phyloP scores from a whole-genome alignment of 1,284 basidiomycete genomes.

The Tremellales sp. region DNA sequence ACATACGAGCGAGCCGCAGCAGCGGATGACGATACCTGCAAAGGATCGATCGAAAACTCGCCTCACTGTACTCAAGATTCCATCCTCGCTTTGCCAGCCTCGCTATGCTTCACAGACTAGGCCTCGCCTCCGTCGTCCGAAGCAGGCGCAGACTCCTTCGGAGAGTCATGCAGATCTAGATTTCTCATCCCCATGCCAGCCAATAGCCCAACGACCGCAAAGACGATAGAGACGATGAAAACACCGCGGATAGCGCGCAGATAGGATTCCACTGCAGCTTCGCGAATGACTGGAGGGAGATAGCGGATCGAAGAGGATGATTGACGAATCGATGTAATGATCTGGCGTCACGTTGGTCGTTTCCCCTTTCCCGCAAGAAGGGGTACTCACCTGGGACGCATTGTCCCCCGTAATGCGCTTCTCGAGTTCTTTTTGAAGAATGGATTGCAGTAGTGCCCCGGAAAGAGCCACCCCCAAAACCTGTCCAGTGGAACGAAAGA shows the following conservation, averaged over 20 bases:
- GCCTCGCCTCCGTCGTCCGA: too few species aligned
- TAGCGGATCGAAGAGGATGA: constrained; percentile 72
- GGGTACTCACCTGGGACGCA: constrained; percentile 60
- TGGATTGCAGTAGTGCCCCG: constrained; percentile 71
- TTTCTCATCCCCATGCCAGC: constrained; percentile 36
- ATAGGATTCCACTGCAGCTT: constrained; percentile 77
- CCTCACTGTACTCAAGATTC: too few species aligned
- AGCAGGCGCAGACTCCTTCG: too few species aligned
- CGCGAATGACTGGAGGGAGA: constrained; percentile 59
- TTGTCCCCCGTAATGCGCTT: constrained; percentile 68
- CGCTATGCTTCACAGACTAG: too few species aligned
- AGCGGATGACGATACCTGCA: too few species aligned
- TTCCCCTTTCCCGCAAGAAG: background rate
- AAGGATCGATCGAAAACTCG: too few species aligned
- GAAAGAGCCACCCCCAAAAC: constrained; percentile 82
- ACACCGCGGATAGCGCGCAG: constrained; percentile 75
- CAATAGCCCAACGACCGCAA: constrained; percentile 29
- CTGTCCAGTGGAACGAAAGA: constrained; percentile 85
- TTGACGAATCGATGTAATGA: constrained; percentile 61
- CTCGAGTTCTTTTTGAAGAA: constrained; percentile 64
- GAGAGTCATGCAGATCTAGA: constrained; percentile 25
- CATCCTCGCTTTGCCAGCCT: too few species aligned
- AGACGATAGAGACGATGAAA: constrained; percentile 69
- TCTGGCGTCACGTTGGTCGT: constrained; percentile 21
- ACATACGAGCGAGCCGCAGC: too few species aligned